phyloP scores from a whole-genome alignment of 306 rosid species.

The Pyrus communis region DNA sequence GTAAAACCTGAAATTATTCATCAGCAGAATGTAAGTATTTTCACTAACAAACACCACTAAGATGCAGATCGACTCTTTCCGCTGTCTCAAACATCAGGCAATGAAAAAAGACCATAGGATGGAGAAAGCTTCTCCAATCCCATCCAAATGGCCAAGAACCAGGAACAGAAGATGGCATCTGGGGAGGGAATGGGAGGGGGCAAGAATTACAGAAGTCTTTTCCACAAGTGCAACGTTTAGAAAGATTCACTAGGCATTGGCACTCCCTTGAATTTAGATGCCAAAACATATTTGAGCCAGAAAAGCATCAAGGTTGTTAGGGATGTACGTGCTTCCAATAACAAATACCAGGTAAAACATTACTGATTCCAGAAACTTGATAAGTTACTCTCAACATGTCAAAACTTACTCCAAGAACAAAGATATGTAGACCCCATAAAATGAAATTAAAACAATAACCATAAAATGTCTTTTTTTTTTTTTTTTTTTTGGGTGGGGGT shows the following conservation, averaged over 20 bases:
- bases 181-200: not conserved
- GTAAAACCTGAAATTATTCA: conserved; percentile 57
- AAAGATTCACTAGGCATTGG: not conserved
- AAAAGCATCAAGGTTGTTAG: conserved; percentile 6
- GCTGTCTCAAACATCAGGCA: not conserved
- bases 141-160: not conserved
- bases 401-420: conserved; percentile 16
- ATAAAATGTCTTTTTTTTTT: not conserved
- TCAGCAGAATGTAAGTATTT: conserved; percentile 5
- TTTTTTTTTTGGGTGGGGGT: too few relatives aligned
- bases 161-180: not conserved
- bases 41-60: conserved; percentile 2
- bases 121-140: not conserved
- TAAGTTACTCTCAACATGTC: not conserved
- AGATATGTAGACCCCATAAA: not conserved
- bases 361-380: not conserved
- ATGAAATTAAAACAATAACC: not conserved
- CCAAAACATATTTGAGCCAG: conserved; percentile 3
- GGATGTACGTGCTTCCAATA: not conserved
- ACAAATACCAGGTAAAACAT: not conserved
- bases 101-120: not conserved
- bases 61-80: not conserved
- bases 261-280: not conserved
- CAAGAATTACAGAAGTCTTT: not conserved
- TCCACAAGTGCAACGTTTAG: not conserved